Percentiles rank a stretch among this genome's conserved stretches.
These are phyloP conservation scores for Teratosphaeria destructans DNA, from an alignment of 2,329 filamentous ascomycete genomes.

Conservation along the genomic window DNA sequence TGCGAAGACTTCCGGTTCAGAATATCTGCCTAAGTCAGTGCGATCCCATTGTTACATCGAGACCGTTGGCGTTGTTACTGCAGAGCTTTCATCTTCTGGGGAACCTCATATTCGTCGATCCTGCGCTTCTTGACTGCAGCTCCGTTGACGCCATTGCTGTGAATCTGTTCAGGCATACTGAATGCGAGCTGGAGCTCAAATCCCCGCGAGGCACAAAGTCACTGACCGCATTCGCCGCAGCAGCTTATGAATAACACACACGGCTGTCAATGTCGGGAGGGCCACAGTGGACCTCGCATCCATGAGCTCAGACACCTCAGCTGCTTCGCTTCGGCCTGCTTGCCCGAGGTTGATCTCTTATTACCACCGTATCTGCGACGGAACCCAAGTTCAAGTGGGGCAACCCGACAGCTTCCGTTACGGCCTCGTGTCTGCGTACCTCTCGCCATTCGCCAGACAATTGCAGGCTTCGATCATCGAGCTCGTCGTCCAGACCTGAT, in stretches of 20 bases:
- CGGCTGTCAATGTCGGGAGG: no score
- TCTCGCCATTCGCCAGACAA: no score
- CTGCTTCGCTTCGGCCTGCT: not conserved
- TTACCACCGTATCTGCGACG: not conserved
- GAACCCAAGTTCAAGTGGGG: not conserved
- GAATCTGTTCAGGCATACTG: not conserved
- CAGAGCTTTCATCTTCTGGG: slow-evolving; percentile 4
- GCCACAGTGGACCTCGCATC: no score
- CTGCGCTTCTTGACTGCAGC: not conserved
- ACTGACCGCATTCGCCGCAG: not conserved
- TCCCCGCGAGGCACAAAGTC: no score
- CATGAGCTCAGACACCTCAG: not conserved
- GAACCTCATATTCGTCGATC: not conserved
- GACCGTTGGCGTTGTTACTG: not conserved
- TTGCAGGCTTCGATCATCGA: no score
- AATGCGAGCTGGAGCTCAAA: not conserved
- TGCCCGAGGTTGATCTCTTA: not conserved
- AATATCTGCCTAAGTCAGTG: not conserved
- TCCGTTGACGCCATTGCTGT: not conserved
- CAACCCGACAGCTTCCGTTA: not conserved
- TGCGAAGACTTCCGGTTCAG: slow-evolving; percentile 1
- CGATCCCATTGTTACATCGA: not conserved
- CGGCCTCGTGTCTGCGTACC: no score
- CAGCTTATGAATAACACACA: not conserved
- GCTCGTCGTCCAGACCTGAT: no score